Evolutionary conservation across 2,329 filamentous ascomycete species (phyloP).

Genomic region (Pseudopyrenochaeta lycopersici): DNA sequence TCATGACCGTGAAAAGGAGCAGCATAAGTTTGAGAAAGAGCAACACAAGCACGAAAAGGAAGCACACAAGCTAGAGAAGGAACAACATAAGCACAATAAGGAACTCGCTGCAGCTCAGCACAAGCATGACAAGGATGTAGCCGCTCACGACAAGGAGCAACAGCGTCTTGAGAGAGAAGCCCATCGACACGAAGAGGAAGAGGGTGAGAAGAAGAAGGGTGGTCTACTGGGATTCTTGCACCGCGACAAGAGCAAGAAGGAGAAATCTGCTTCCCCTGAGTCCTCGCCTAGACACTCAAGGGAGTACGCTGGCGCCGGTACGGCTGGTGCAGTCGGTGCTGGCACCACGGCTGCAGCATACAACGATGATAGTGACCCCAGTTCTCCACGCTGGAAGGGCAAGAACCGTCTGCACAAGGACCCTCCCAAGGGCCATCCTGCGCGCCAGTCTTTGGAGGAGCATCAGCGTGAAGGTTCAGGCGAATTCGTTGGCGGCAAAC

Average conservation of each 20-base stretch:
- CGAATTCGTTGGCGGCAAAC: slow-evolving; percentile 23
- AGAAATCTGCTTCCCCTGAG: slow-evolving; percentile 24
- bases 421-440: slow-evolving; percentile 48
- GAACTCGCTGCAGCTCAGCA: slow-evolving; percentile 11
- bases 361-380: slow-evolving; percentile 25
- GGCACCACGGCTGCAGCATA: slow-evolving; percentile 27
- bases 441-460: slow-evolving; percentile 37
- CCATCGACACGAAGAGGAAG: slow-evolving; percentile 21
- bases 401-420: slow-evolving; percentile 54
- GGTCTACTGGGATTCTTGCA: slow-evolving; percentile 52
- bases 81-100: slow-evolving; percentile 19
- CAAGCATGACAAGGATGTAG: slow-evolving; percentile 30
- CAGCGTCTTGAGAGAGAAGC: slow-evolving; percentile 20
- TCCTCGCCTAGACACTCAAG: slow-evolving; percentile 26
- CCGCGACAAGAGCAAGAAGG: slow-evolving; percentile 52
- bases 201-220: slow-evolving; percentile 48
- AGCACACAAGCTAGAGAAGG: slow-evolving; percentile 30
- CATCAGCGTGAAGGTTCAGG: slow-evolving; percentile 16
- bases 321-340: slow-evolving; percentile 29
- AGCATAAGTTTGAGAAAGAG: slow-evolving; percentile 26
- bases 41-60: slow-evolving; percentile 17
- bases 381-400: slow-evolving; percentile 32
- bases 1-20: slow-evolving; percentile 25
- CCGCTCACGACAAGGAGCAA: slow-evolving; percentile 35
- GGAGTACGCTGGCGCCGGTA: slow-evolving; percentile 30